Conservation (phyloP, 306 rosid genomes). For the Parietaria judaica region DNA sequence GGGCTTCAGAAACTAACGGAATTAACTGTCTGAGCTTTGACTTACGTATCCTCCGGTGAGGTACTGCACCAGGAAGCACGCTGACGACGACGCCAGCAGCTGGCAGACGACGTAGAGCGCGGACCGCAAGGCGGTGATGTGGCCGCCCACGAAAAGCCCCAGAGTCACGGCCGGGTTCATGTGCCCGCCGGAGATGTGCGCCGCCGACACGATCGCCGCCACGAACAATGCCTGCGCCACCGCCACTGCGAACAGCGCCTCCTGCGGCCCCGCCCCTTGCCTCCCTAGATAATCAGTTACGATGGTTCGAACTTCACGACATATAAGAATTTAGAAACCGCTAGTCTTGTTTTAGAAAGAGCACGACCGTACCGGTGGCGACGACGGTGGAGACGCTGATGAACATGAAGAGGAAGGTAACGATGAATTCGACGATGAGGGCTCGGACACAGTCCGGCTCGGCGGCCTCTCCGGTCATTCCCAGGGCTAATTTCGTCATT, state of each 20-base stretch:
- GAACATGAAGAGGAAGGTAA: conserved; percentile 81
- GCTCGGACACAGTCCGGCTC: conserved; percentile 65
- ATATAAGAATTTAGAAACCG: background rate
- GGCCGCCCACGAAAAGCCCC: conserved; percentile 69
- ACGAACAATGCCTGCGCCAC: conserved; percentile 73
- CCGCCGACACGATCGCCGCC: conserved; percentile 78
- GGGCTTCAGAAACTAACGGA: too few relatives aligned
- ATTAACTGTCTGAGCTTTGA: background rate
- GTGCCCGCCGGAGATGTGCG: conserved; percentile 89
- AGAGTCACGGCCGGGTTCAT: conserved; percentile 85
- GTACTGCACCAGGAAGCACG: conserved; percentile 50
- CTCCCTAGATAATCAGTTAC: conserved; percentile 40
- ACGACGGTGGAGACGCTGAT: conserved; percentile 76
- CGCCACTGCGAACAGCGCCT: conserved; percentile 54
- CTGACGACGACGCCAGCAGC: conserved; percentile 49
- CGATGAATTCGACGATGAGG: conserved; percentile 62
- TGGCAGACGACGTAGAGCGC: conserved; percentile 70
- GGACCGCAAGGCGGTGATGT: conserved; percentile 65
- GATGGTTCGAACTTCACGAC: background rate
- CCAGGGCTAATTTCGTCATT: conserved; percentile 64
- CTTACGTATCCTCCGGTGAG: conserved; percentile 65
- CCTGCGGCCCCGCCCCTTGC: conserved; percentile 41
- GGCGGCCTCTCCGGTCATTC: conserved; percentile 46
- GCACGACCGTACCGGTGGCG: conserved; percentile 33
- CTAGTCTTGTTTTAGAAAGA: too few relatives aligned